Evolutionary conservation across 192 early-diverging fungal genomes (phyloP), one percentile per base, ranked within the genome.

Genomic region (Spinellus fusiger): DNA sequence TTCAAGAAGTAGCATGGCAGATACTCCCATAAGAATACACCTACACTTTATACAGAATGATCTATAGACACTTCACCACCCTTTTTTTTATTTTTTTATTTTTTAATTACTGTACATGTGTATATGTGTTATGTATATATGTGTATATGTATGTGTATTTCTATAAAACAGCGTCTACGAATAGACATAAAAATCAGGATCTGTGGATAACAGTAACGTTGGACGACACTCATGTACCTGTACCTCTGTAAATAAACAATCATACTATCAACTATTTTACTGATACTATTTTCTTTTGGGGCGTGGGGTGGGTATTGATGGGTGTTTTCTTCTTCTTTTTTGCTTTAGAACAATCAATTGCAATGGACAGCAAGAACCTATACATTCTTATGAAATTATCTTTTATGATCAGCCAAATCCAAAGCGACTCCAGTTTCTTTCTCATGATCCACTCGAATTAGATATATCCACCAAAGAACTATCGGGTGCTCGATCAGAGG

Each of bases 391-490:
- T 13, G 78, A 83, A 37, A 75, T 81, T 5, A 79, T 84, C 18
- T 77, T 81, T 51, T 84, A 79, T 51, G 73, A 79, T 38, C 82
- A 81, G 40, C 82, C 82, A 0, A 80, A 84, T 38, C 79, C 82
- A 7, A 61, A 68, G 13, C 68, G 64, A 16, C 73, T 86, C 23
- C 89, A 90, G 51, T 90, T 86, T 58, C 66, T 85, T 13, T 86
- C 85, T 15, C 70, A 85, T 1, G 78, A 87, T 18, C 85, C 89
- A 2, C 64, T 90, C 8, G 73, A 78, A 15, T 62, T 90, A 2
- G 89, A 90, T 61, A 77, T 90, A 2, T 82, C 85, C 3, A 56
- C 57, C 9, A 63, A 62, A 47, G 60, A 62, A 8, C 55, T 48
- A 20, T 38, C 53, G 15, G 28, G 15, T 31, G 22, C 32, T 0